A percentile compares a stretch with the other conserved stretches of the same genome.
Evolutionary conservation across 257 asterid species (phyloP).

Genomic region (Nicotiana undulata): DNA sequence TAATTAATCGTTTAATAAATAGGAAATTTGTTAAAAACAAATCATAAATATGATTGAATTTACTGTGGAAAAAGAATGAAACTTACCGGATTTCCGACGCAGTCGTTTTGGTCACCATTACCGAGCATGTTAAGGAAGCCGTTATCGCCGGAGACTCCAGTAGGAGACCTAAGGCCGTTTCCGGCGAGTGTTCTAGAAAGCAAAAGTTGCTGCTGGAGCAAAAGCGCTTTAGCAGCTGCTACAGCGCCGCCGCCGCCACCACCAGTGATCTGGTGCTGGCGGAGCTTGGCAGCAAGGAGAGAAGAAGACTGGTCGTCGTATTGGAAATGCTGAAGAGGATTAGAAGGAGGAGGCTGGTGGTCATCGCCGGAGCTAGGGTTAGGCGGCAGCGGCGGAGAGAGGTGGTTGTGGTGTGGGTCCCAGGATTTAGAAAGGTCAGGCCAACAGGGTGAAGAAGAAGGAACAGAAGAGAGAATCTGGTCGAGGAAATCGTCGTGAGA

Average conservation of each 20-base stretch:
- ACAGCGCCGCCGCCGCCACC: slow-evolving; percentile 14
- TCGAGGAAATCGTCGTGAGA: slow-evolving; percentile 71
- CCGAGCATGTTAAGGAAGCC: slow-evolving; percentile 37
- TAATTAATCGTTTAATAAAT: background rate
- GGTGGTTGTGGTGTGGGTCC: slow-evolving; percentile 12
- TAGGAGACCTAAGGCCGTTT: slow-evolving; percentile 35
- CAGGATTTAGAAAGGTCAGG: slow-evolving; percentile 11
- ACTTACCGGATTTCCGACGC: slow-evolving; percentile 40
- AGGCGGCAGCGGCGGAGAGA: slow-evolving; percentile 26
- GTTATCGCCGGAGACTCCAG: slow-evolving; percentile 21
- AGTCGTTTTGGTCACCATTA: slow-evolving; percentile 39
- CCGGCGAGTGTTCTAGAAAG: slow-evolving; percentile 45
- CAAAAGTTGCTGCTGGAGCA: slow-evolving; percentile 71
- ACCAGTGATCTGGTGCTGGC: slow-evolving; percentile 61
- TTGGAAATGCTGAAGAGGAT: slow-evolving; percentile 13
- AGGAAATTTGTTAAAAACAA: background rate
- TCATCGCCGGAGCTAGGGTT: slow-evolving; percentile 17
- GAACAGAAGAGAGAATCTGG: slow-evolving; percentile 66
- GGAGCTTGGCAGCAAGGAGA: slow-evolving; percentile 48
- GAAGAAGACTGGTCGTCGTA: slow-evolving; percentile 41
- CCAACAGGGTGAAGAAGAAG: slow-evolving; percentile 31
- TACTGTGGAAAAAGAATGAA: background rate
- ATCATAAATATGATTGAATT: background rate
- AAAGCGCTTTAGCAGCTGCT: slow-evolving; percentile 42
- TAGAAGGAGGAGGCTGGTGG: slow-evolving; percentile 16